phyloP scores from a whole-genome alignment of 2,329 filamentous ascomycete genomes.

The Alternaria atra region DNA sequence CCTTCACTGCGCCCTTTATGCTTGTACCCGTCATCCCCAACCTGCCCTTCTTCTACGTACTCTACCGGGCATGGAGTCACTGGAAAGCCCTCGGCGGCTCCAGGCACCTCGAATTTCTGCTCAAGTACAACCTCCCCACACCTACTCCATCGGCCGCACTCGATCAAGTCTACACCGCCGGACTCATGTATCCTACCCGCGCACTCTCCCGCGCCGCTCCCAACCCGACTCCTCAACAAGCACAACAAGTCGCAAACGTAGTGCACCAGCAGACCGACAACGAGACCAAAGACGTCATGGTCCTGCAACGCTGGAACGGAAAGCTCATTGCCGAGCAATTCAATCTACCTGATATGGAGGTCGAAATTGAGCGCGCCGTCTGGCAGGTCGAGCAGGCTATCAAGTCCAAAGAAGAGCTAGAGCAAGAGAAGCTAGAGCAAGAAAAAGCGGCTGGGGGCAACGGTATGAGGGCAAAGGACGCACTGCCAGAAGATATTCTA shows the following conservation, averaged over 20 bases:
- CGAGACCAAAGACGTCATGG: constrained; percentile 58
- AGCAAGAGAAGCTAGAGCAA: constrained; percentile 50
- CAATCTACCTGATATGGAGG: constrained; percentile 60
- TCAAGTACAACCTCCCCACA: constrained; percentile 75
- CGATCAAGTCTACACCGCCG: constrained; percentile 75
- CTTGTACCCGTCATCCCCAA: constrained; percentile 89
- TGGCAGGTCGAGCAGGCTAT: constrained; percentile 60
- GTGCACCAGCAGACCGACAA: constrained; percentile 53
- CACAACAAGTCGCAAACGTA: constrained; percentile 49
- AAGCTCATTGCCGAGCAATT: constrained; percentile 61
- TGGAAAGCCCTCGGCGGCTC: constrained; percentile 77
- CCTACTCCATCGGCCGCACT: constrained; percentile 73
- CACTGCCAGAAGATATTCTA: constrained; percentile 38
- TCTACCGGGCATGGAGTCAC: constrained; percentile 75
- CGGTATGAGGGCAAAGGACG: constrained; percentile 41
- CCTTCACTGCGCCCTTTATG: constrained; percentile 82
- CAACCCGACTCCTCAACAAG: constrained; percentile 49
- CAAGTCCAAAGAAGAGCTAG: constrained; percentile 49
- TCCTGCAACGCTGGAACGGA: constrained; percentile 60
- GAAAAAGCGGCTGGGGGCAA: constrained; percentile 41
- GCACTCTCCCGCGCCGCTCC: constrained; percentile 51
- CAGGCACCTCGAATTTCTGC: constrained; percentile 82
- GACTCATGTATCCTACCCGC: constrained; percentile 56
- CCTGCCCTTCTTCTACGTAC: constrained; percentile 94
- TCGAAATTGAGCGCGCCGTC: constrained; percentile 63